Conservation (phyloP, 768 basidiomycete species). For the Psilocybe cyanescens region DNA sequence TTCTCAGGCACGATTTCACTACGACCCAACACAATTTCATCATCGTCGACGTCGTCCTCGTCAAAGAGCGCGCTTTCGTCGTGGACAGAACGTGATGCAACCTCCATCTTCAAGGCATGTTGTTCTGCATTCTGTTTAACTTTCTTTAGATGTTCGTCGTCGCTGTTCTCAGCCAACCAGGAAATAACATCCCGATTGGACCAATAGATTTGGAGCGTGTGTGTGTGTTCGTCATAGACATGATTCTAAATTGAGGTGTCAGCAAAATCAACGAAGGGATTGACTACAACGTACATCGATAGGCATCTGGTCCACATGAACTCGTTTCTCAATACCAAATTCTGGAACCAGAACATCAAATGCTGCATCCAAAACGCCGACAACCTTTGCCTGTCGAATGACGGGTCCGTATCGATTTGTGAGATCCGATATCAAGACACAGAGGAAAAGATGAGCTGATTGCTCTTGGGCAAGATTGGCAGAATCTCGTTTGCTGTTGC, state of each 20-base stretch:
- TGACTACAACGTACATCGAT: constrained; percentile 70
- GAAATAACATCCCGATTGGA: constrained; percentile 91
- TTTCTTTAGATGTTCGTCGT: constrained; percentile 95
- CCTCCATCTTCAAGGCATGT: constrained; percentile 91
- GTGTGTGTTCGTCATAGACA: constrained; percentile 93
- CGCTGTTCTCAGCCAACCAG: constrained; percentile 94
- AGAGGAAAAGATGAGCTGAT: constrained; percentile 93
- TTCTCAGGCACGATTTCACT: constrained; percentile 38
- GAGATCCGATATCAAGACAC: constrained; percentile 91
- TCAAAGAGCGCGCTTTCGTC: constrained; percentile 91
- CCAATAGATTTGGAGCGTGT: constrained; percentile 96
- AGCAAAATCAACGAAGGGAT: constrained; percentile 8
- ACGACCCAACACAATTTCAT: constrained; percentile 81
- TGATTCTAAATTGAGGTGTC: constrained; percentile 66
- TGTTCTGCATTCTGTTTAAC: constrained; percentile 93
- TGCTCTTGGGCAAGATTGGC: constrained; percentile 94
- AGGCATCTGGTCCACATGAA: constrained; percentile 99
- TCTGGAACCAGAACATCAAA: constrained; percentile 97
- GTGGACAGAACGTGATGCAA: constrained; percentile 80
- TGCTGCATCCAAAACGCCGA: constrained; percentile 95
- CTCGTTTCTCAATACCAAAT: constrained; percentile 98
- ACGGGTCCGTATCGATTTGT: constrained; percentile 96
- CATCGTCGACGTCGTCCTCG: constrained; percentile 83
- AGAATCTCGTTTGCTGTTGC: constrained; percentile 82
- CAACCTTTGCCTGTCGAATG: constrained; percentile 91